Conservation (phyloP, 208 protist species). For the Tritrichomonas musculus region DNA sequence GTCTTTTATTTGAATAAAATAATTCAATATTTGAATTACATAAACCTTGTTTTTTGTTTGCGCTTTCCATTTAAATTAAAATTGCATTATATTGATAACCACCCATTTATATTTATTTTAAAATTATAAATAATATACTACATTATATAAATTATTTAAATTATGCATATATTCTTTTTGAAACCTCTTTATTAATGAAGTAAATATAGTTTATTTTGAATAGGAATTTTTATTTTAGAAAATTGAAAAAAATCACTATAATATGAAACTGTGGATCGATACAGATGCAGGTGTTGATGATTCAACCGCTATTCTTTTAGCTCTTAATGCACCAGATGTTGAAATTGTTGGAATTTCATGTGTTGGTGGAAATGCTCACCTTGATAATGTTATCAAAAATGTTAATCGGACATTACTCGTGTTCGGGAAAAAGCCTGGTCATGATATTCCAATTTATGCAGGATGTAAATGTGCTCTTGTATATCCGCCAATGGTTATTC, state of each 20-base stretch:
- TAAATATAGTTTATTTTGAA: too few relatives aligned
- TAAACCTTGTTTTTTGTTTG: too few relatives aligned
- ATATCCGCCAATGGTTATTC: background rate
- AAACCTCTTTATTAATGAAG: too few relatives aligned
- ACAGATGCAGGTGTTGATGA: slow-evolving; percentile 23
- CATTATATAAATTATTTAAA: too few relatives aligned
- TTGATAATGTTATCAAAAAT: background rate
- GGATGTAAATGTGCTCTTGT: background rate
- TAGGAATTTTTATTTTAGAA: too few relatives aligned
- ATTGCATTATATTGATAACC: too few relatives aligned
- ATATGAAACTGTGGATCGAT: slow-evolving; percentile 18
- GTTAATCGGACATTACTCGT: background rate
- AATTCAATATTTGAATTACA: too few relatives aligned
- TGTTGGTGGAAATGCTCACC: background rate
- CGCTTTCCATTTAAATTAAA: too few relatives aligned
- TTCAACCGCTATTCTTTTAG: background rate
- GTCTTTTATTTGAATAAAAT: too few relatives aligned
- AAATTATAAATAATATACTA: too few relatives aligned
- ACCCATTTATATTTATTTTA: too few relatives aligned
- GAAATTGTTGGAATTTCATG: slow-evolving; percentile 28
- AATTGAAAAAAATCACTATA: background rate
- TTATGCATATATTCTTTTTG: too few relatives aligned
- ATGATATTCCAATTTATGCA: background rate
- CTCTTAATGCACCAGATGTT: background rate
- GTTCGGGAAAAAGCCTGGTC: background rate